Evolutionary conservation across 177 flowering plant species (phyloP), one percentile per base, ranked within the genome.

Genomic region (Vitis hybrid): DNA sequence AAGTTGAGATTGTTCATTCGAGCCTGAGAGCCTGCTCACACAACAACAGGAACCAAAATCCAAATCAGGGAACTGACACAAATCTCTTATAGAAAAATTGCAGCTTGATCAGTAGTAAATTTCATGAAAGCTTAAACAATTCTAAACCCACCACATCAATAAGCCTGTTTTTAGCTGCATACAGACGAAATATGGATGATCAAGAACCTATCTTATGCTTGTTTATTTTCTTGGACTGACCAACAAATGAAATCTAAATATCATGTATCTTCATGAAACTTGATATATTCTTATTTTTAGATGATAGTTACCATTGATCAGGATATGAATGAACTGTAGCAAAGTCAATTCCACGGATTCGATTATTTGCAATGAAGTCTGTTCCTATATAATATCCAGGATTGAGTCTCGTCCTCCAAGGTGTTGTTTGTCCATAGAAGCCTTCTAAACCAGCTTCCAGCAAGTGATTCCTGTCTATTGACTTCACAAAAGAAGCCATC

Each of bases 381-480:
- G 97, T 90, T 55, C 97, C 97, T 3, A 84, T 69, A 50, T 79
- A 56, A 33, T 79, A 61, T 50, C 73, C 74, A 31, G 94, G 94
- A 70, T 91, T 91, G 19, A 83, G 70, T 3, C 71, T 80, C 75
- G 26, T 81, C 70, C 86, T 83, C 60, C 78, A 79, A 64, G 91
- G 85, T 14, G 81, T 71, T 31, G 90, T 74, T 20, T 75, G 74
- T 9, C 91, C 93, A 71, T 88, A 91, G 68, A 90, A 91, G 5
- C 97, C 94, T 86, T 91, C 94, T 26, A 88, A 71, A 12, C 94
- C 92, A 61, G 78, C 89, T 78, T 91, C 94, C 53, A 89, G 80
- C 79, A 88, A 73, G 76, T 91, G 97, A 39, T 86, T 86, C 66
- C 87, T 74, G 79, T 89, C 94, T 13, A 91, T 80, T 2, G 94